Evolutionary conservation across 805 yeast species (phyloP), one percentile per base, ranked within the genome.

Genomic region (Myxozyma geophila): DNA sequence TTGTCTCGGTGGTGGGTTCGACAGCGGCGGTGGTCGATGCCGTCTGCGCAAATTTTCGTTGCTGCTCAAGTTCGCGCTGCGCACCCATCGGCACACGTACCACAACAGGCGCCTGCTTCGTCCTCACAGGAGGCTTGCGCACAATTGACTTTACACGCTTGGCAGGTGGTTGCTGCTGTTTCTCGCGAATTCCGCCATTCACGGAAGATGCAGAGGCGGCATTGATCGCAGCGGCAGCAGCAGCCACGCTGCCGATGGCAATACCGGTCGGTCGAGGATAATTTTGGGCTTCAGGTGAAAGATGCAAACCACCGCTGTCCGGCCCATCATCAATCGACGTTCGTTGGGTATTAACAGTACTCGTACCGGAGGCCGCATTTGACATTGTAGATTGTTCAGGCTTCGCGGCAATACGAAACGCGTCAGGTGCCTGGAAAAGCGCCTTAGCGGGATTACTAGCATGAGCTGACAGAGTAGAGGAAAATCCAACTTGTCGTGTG

Each of bases 21-120:
- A 37, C n/a, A 44, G 40, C 37, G 35, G 59, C 7, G 57, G 49
- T 35, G 36, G 35, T 47, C 15, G 63, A 48, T 44, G 59, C 62
- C 2, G 66, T 61, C 19, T 55, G 63, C 6, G 64, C 68, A 43
- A 65, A 50, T 51, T 70, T 67, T 23, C 70, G 65, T 40, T 67
- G 71, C 46, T 69, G 72, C 47, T 70, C 72, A 15, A 70, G 46
- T 12, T 67, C 71, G 10, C 72, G 54, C 37, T 68, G 68, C 10
- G 71, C 67, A 40, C 65, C 67, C 71, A 68, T 70, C 6, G 72
- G 70, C 5, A 70, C 72, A 4, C 70, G 59, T 13, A 70, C 71
- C 10, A 70, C 63, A 12, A 70, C 66, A 7, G 72, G 72, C 36
- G 70, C 69, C 35, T 67, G 71, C 49, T 55, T 66, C 17, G 68